phyloP scores from a whole-genome alignment of 1,284 basidiomycete genomes.

The Cryptococcus neoformans region DNA sequence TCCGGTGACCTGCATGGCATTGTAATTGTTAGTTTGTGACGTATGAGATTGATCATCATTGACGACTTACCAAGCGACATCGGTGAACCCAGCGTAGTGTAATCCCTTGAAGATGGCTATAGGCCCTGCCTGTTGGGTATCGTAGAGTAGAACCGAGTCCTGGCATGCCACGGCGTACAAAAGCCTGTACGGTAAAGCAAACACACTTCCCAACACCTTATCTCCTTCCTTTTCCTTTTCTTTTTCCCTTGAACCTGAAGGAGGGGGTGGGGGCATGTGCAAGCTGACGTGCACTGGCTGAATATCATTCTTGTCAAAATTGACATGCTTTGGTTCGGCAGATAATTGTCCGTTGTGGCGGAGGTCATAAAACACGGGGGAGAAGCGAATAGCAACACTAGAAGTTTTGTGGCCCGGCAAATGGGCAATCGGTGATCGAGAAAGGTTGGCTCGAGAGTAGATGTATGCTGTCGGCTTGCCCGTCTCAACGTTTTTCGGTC shows the following conservation, averaged over 20 bases:
- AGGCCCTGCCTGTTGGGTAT: conserved; percentile 93
- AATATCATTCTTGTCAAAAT: conserved; percentile 65
- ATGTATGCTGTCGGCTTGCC: conserved; percentile 78
- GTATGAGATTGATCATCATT: background rate
- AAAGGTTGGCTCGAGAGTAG: conserved; percentile 91
- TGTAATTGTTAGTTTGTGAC: background rate
- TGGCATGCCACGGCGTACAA: conserved; percentile 95
- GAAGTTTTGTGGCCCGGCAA: conserved; percentile 95
- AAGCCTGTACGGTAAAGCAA: conserved; percentile 90
- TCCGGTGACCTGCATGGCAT: conserved; percentile 77
- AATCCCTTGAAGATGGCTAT: conserved; percentile 90
- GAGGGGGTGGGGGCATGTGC: conserved; percentile 48
- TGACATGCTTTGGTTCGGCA: conserved; percentile 57
- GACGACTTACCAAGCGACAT: conserved; percentile 80
- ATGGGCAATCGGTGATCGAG: conserved; percentile 85
- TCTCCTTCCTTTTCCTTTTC: conserved; percentile 20
- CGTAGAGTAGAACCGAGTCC: conserved; percentile 93
- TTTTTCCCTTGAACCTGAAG: conserved; percentile 15
- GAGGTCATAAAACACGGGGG: conserved; percentile 87
- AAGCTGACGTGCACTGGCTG: conserved; percentile 42
- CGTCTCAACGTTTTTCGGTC: conserved; percentile 49
- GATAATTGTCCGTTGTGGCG: conserved; percentile 55
- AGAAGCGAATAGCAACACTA: conserved; percentile 89
- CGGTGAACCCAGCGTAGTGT: conserved; percentile 97
- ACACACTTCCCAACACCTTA: conserved; percentile 54